A percentile compares a stretch with the other conserved stretches of the same genome.
Evolutionary conservation across 2,329 filamentous ascomycete genomes (phyloP).

Genomic region (Thermoascus crustaceus): DNA sequence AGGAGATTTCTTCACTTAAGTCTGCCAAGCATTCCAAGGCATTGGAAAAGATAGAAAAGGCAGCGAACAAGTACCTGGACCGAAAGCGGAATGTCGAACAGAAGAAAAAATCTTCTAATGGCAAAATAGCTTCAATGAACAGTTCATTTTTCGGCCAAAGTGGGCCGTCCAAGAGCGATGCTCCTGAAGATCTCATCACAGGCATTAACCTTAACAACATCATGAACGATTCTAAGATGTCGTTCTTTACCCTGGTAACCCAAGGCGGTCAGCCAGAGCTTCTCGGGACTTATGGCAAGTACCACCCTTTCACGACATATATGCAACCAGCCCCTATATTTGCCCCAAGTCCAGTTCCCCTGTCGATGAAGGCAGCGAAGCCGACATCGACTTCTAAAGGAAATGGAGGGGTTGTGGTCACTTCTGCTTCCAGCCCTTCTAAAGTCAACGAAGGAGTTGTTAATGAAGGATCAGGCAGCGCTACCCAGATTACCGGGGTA

Average conservation of each 20-base stretch:
- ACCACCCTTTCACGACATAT: no score
- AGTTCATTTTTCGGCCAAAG: no score
- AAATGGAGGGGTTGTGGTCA: neutral
- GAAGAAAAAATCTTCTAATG: neutral
- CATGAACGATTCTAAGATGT: no score
- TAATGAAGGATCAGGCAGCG: neutral
- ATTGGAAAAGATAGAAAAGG: slow-evolving; percentile 44
- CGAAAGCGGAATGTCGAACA: slow-evolving; percentile 3
- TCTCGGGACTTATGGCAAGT: no score
- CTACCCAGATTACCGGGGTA: neutral
- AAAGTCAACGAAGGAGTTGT: neutral
- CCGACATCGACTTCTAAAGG: neutral
- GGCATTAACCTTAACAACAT: no score
- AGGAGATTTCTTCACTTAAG: slow-evolving; percentile 1
- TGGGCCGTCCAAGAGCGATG: no score
- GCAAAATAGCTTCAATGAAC: neutral
- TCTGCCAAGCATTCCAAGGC: slow-evolving; percentile 39
- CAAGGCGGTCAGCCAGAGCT: no score
- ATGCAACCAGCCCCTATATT: no score
- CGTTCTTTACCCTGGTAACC: no score
- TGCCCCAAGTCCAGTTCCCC: no score
- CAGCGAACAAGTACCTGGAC: slow-evolving; percentile 45
- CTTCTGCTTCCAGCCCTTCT: neutral
- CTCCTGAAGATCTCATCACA: no score
- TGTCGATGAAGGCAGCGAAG: neutral